A percentile compares a stretch with the other conserved stretches of the same genome.
These are phyloP conservation scores for Pseudocercospora eumusae DNA, from an alignment of 2,329 filamentous ascomycete species.

Conservation along the genomic window DNA sequence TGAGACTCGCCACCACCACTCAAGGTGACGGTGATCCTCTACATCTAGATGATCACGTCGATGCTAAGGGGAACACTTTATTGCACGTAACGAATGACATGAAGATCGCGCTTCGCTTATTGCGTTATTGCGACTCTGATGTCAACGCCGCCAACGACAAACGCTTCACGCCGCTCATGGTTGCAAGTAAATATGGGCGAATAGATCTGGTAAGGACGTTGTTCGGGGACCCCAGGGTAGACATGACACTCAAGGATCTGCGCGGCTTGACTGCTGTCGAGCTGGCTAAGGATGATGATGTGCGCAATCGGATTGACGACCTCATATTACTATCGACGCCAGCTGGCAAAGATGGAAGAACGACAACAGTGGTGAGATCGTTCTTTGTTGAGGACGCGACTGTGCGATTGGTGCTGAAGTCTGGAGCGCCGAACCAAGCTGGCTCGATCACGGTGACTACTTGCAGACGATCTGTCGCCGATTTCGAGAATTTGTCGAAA, in stretches of 20 bases:
- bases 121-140: constrained; percentile 87
- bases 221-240: constrained; percentile 84
- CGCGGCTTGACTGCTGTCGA: constrained; percentile 92
- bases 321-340: constrained; percentile 77
- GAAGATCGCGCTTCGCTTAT: constrained; percentile 70
- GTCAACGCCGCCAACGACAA: constrained; percentile 95
- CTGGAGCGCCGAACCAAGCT: constrained; percentile 78
- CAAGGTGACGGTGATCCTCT: constrained; percentile 79
- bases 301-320: constrained; percentile 94
- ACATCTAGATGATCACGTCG: constrained; percentile 89
- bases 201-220: constrained; percentile 88
- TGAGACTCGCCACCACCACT: constrained; percentile 69
- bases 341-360: constrained; percentile 72
- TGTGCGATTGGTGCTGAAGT: constrained; percentile 89
- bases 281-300: constrained; percentile 95
- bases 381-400: constrained; percentile 98
- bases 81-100: constrained; percentile 94
- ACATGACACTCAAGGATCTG: constrained; percentile 78
- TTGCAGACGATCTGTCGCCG: constrained; percentile 78
- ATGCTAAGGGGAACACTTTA: constrained; percentile 88
- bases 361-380: constrained; percentile 88
- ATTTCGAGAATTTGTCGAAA: constrained; percentile 87
- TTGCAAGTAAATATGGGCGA: constrained; percentile 95
- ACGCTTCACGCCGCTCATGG: constrained; percentile 93
- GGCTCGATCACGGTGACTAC: constrained; percentile 92